phyloP scores from a whole-genome alignment of 139 green algal species.

The Spirogloea muscicola region DNA sequence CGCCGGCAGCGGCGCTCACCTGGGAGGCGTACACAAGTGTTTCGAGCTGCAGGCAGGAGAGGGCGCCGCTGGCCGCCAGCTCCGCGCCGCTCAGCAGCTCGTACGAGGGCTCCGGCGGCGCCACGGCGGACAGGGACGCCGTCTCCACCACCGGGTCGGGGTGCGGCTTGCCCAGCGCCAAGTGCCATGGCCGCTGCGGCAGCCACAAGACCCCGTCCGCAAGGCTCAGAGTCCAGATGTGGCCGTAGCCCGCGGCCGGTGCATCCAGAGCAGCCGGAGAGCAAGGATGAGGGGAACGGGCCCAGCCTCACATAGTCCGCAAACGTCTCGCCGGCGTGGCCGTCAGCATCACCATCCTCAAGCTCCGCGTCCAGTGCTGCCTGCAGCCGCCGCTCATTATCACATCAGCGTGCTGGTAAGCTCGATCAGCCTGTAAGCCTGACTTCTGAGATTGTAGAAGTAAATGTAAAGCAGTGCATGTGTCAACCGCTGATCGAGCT shows the following conservation, averaged over 20 bases:
- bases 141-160: slow-evolving; percentile 53
- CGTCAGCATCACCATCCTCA: slow-evolving; percentile 35
- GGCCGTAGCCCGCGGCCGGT: not conserved
- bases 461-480: too few species aligned
- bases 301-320: slow-evolving; percentile 20
- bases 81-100: slow-evolving; percentile 17
- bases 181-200: slow-evolving; percentile 1
- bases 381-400: too few species aligned
- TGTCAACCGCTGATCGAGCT: too few species aligned
- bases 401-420: too few species aligned
- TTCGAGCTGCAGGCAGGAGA: slow-evolving; percentile 50
- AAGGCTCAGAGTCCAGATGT: not conserved
- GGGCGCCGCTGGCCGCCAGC: not conserved
- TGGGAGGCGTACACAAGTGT: slow-evolving; percentile 49
- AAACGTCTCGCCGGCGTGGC: slow-evolving; percentile 28
- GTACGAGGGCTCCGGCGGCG: slow-evolving; percentile 48
- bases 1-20: slow-evolving; percentile 9
- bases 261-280: not conserved
- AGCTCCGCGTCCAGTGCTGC: slow-evolving; percentile 20
- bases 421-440: too few species aligned
- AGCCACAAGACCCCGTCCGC: not conserved
- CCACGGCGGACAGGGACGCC: slow-evolving; percentile 39
- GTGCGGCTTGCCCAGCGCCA: slow-evolving; percentile 28
- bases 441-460: too few species aligned
- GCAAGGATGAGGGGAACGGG: not conserved